Conservation (phyloP, 805 yeast species). For the Saccharomycopsis vini region DNA sequence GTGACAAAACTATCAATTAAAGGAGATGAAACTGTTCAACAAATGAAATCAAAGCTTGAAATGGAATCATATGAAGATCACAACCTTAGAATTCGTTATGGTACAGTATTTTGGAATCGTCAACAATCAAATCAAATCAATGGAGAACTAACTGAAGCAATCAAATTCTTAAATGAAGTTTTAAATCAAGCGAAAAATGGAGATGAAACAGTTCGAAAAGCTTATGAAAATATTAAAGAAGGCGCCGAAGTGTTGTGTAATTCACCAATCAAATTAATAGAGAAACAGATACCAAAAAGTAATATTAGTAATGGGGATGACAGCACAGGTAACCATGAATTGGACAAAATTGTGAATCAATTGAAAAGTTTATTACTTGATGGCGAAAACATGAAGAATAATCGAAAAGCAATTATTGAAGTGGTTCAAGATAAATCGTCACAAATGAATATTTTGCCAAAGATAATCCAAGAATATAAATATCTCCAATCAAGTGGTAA, state of each 20-base stretch:
- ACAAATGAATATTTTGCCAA: slow-evolving; percentile 43
- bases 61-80: slow-evolving; percentile 51
- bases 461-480: slow-evolving; percentile 41
- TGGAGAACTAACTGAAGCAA: slow-evolving; percentile 21
- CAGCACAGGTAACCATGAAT: slow-evolving; percentile 20
- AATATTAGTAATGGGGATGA: slow-evolving; percentile 23
- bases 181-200: slow-evolving; percentile 51
- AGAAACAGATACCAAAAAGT: slow-evolving; percentile 26
- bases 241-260: slow-evolving; percentile 36
- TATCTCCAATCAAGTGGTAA: slow-evolving; percentile 18
- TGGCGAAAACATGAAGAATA: slow-evolving; percentile 21
- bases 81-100: slow-evolving; percentile 40
- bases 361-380: slow-evolving; percentile 30
- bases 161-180: slow-evolving; percentile 33
- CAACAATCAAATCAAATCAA: slow-evolving; percentile 35
- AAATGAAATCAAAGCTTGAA: slow-evolving; percentile 36
- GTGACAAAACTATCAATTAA: slow-evolving; percentile 35
- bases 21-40: slow-evolving; percentile 35
- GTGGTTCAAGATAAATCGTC: slow-evolving; percentile 36
- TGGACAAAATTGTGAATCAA: slow-evolving; percentile 26
- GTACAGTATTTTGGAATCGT: slow-evolving; percentile 48
- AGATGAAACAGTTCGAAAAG: slow-evolving; percentile 43
- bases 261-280: slow-evolving; percentile 23
- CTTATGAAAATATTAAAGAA: slow-evolving; percentile 41
- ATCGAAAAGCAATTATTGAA: slow-evolving; percentile 33